Conservation (phyloP, 2,329 filamentous ascomycete species). For the Mollisiaceae sp. region DNA sequence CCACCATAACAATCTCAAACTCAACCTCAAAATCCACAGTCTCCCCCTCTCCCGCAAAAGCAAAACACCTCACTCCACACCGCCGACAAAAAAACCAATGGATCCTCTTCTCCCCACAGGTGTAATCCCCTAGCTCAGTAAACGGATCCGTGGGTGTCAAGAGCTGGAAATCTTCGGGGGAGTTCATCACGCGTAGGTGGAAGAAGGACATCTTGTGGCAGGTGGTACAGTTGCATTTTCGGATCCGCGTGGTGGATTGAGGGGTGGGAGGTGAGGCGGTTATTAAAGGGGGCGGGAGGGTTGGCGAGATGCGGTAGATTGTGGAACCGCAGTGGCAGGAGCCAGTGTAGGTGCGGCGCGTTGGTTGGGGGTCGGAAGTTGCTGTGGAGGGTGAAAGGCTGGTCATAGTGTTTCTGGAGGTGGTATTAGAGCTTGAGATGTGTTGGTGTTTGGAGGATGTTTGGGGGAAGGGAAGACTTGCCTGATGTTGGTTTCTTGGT, state of each 20-base stretch:
- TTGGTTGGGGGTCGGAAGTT: constrained; percentile 5
- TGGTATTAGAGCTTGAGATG: neutral
- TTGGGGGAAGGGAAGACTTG: neutral
- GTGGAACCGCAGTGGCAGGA: constrained; percentile 54
- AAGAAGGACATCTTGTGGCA: constrained; percentile 55
- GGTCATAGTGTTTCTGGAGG: neutral
- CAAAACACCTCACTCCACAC: constrained; percentile 53
- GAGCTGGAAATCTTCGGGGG: constrained; percentile 52
- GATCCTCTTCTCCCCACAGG: constrained; percentile 39
- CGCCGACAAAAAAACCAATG: constrained; percentile 54
- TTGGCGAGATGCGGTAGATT: constrained; percentile 50
- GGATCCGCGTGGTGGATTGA: constrained; percentile 42
- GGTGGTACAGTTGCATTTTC: constrained; percentile 53
- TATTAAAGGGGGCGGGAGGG: constrained; percentile 45
- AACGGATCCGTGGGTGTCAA: constrained; percentile 48
- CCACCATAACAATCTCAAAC: constrained; percentile 3
- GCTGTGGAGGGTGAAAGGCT: neutral
- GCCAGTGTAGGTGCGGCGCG: constrained; percentile 43
- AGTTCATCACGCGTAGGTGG: constrained; percentile 48
- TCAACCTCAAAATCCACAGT: constrained; percentile 25
- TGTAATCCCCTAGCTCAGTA: constrained; percentile 49
- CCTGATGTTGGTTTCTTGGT: neutral
- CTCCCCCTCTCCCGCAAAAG: constrained; percentile 45
- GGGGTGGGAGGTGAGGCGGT: constrained; percentile 22
- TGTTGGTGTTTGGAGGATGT: neutral